Base-by-base conservation (phyloP, 2,329 filamentous ascomycete species). In the Chaetomiaceae sp. region DNA sequence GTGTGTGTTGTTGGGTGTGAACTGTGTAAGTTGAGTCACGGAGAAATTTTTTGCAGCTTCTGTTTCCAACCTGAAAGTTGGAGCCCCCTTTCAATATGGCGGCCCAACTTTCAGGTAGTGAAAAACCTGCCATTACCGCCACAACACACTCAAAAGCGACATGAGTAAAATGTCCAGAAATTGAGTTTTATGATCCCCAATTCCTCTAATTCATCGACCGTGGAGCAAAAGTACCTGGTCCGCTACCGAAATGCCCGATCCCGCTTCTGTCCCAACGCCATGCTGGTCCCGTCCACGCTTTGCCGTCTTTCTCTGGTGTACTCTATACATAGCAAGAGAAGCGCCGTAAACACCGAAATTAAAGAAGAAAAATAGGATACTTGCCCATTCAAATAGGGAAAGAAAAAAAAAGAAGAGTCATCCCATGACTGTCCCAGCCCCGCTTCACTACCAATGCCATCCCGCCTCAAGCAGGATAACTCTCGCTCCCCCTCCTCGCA, bases 21-120 rank as follows among this genome's bases (percentile, higher is more conserved):
- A n/a, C n/a, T n/a, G 44, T 49, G 30, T 45, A 48, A 48, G 53
- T 56, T 57, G 55, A 57, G 51, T 59, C 51, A 57, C 37, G 25
- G 45, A 52, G 44, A 58, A 55, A 47, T 54, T 57, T 58, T 57
- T 42, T 30, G n/a, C n/a, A n/a, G n/a, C n/a, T n/a, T n/a, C n/a
- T n/a, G n/a, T n/a, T n/a, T n/a, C n/a, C n/a, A n/a, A n/a, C n/a
- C n/a, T n/a, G n/a, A n/a, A n/a, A n/a, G n/a, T n/a, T n/a, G n/a
- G n/a, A n/a, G n/a, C n/a, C n/a, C n/a, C n/a, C n/a, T 39, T 33
- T 25, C 45, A 31, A 25, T 7, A 41, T 25, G 13, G 23, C 7
- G 9, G 25, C 25, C 25, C 25, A 27, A 27, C 25, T 27, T n/a
- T n/a, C n/a, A n/a, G n/a, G n/a, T n/a, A n/a, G n/a, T n/a, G n/a